Evolutionary conservation across 2,329 filamentous ascomycete genomes (phyloP).

Genomic region (Diaporthe eres): DNA sequence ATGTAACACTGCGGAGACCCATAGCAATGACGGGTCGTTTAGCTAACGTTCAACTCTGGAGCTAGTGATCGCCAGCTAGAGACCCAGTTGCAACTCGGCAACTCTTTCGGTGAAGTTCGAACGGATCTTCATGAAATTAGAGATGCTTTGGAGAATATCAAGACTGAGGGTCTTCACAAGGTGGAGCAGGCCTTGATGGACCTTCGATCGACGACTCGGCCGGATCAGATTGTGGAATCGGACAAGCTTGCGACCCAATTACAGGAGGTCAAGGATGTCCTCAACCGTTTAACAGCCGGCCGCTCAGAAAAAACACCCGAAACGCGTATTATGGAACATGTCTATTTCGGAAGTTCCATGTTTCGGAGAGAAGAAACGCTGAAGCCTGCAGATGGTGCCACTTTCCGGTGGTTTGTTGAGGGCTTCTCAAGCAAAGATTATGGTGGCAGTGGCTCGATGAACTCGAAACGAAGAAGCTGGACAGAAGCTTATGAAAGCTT

Average conservation of each 20-base stretch:
- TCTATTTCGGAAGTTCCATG: neutral
- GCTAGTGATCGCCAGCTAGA: neutral
- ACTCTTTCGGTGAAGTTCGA: neutral
- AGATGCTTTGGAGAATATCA: neutral
- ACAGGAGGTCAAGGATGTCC: neutral
- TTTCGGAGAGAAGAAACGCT: neutral
- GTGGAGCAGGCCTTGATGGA: neutral
- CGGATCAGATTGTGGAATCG: neutral
- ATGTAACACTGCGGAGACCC: neutral
- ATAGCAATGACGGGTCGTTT: too few relatives aligned
- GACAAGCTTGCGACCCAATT: neutral
- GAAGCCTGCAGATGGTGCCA: neutral
- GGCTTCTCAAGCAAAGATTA: neutral
- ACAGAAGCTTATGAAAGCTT: too few relatives aligned
- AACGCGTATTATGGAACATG: neutral
- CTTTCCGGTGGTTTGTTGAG: neutral
- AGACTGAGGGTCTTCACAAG: neutral
- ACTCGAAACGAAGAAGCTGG: too few relatives aligned
- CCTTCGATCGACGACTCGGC: neutral
- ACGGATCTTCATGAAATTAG: neutral
- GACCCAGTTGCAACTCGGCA: neutral
- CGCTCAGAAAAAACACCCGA: neutral
- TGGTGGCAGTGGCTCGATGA: too few relatives aligned
- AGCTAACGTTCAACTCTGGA: too few relatives aligned
- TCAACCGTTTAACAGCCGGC: neutral